These are phyloP conservation scores for Rhynchospora pubera DNA, from an alignment of 176 grass and related monocot genomes.

Conservation along the genomic window DNA sequence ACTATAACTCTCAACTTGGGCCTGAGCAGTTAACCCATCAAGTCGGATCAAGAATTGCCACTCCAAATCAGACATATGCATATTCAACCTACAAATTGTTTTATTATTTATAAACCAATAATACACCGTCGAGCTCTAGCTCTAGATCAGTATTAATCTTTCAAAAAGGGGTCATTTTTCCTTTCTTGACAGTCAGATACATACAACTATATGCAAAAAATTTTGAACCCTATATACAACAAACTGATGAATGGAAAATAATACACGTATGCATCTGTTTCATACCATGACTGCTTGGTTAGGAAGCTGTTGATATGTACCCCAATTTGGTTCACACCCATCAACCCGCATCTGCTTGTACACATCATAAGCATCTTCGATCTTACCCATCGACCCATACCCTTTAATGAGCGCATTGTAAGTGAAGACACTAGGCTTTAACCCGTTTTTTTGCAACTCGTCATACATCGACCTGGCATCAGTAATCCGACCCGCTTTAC, in stretches of 20 bases:
- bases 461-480: constrained; percentile 82
- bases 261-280: neutral
- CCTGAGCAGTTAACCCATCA: neutral
- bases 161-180: neutral
- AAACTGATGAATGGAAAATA: neutral
- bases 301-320: constrained; percentile 84
- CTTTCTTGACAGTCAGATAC: constrained; percentile 28
- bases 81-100: neutral
- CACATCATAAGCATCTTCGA: constrained; percentile 60
- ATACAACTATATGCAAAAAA: constrained; percentile 27
- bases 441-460: constrained; percentile 67
- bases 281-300: constrained; percentile 30
- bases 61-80: neutral
- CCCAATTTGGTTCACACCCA: constrained; percentile 65
- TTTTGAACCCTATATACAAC: constrained; percentile 9
- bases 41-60: neutral
- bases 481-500: constrained; percentile 54
- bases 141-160: too few species aligned
- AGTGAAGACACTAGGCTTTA: constrained; percentile 79
- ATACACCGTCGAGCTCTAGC: neutral
- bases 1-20: neutral
- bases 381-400: constrained; percentile 48
- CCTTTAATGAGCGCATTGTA: constrained; percentile 87
- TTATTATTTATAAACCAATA: neutral
- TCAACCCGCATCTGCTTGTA: constrained; percentile 71